Evolutionary conservation across 805 yeast genomes (phyloP).

Genomic region (Kodamaea jinghongensis): DNA sequence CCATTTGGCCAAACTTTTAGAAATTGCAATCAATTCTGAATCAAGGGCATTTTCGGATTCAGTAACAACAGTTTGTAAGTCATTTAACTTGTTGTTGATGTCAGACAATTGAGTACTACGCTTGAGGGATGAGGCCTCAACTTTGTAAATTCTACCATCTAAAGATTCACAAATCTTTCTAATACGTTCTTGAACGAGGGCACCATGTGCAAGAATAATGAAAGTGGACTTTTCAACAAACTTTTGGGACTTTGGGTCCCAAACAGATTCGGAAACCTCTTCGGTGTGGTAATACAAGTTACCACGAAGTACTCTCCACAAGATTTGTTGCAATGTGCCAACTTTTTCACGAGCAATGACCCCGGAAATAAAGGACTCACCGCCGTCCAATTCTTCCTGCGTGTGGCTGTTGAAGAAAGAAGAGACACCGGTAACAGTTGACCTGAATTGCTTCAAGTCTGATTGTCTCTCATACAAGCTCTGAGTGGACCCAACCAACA

Average conservation of each 20-base stretch:
- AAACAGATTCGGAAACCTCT: slow-evolving; percentile 67
- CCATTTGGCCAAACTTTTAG: slow-evolving; percentile 77
- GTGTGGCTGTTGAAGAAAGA: slow-evolving; percentile 25
- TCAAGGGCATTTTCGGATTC: slow-evolving; percentile 61
- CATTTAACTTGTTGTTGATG: slow-evolving; percentile 27
- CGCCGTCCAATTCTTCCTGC: slow-evolving; percentile 34
- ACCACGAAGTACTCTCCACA: slow-evolving; percentile 94
- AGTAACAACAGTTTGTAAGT: slow-evolving; percentile 33
- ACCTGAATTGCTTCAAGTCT: slow-evolving; percentile 68
- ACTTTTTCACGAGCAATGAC: slow-evolving; percentile 73
- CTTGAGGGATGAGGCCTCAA: slow-evolving; percentile 38
- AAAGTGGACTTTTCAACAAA: slow-evolving; percentile 75
- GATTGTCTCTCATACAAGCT: slow-evolving; percentile 61
- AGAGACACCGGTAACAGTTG: slow-evolving; percentile 38
- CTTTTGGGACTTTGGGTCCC: slow-evolving; percentile 56
- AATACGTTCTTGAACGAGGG: slow-evolving; percentile 65
- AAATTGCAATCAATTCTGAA: slow-evolving; percentile 75
- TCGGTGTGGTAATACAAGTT: slow-evolving; percentile 75
- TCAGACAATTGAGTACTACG: slow-evolving; percentile 31
- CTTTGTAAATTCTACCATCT: slow-evolving; percentile 73
- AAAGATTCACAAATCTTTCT: slow-evolving; percentile 84
- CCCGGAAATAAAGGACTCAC: slow-evolving; percentile 63
- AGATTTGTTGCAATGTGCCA: slow-evolving; percentile 69
- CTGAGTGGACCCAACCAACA: slow-evolving; percentile 67
- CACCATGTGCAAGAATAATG: slow-evolving; percentile 90